Conservation (phyloP, 202 grass and related monocot species). For the Musa balbisiana region DNA sequence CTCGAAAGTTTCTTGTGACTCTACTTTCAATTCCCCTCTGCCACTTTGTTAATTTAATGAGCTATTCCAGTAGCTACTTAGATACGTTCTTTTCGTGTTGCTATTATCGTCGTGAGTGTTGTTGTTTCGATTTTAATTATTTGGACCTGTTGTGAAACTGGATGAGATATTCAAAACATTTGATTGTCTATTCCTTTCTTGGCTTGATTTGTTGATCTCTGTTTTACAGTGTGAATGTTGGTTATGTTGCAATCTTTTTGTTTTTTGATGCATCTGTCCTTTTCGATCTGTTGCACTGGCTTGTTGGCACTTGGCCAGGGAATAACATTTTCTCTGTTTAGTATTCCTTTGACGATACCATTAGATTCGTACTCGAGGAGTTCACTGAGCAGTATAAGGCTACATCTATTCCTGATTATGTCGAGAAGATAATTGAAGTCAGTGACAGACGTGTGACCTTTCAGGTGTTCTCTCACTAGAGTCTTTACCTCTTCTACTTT, state of each 20-base stretch:
- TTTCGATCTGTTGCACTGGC: not conserved
- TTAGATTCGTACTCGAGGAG: constrained; percentile 95
- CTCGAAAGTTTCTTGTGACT: constrained; percentile 16
- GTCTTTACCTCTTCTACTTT: not conserved
- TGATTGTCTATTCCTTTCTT: no score
- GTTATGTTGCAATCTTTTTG: not conserved
- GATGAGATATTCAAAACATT: no score
- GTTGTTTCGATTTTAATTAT: no score
- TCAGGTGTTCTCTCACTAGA: constrained; percentile 42
- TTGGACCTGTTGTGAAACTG: no score
- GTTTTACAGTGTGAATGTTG: not conserved
- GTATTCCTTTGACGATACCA: constrained; percentile 33
- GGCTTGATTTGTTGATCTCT: not conserved
- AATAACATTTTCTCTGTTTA: not conserved
- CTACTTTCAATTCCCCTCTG: no score
- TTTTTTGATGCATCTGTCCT: not conserved
- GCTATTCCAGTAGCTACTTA: not conserved
- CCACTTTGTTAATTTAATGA: not conserved
- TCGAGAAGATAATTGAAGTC: constrained; percentile 95
- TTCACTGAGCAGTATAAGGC: constrained; percentile 98
- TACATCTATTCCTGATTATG: constrained; percentile 91
- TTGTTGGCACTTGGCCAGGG: no score
- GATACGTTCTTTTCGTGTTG: no score
- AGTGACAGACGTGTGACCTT: constrained; percentile 94
- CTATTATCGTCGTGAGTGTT: no score